Evolutionary conservation across 768 basidiomycete genomes (phyloP).

Genomic region (Multifurca ochricompacta): DNA sequence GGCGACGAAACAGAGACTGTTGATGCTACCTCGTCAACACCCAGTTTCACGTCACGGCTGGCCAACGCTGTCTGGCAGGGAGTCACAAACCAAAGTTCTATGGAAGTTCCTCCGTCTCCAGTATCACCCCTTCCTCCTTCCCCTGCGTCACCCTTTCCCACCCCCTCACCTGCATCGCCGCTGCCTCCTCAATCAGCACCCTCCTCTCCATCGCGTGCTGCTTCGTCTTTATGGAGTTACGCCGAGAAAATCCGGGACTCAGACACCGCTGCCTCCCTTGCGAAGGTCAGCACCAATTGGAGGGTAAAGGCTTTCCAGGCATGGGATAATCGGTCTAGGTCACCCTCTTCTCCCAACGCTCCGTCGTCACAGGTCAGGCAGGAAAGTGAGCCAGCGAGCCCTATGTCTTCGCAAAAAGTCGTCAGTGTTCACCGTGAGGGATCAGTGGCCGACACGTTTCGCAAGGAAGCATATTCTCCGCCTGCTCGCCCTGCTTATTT

Average conservation of each 20-base stretch:
- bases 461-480: constrained; percentile 37
- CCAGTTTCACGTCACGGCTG: constrained; percentile 43
- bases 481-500: constrained; percentile 54
- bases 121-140: constrained; percentile 28
- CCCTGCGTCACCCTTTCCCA: constrained; percentile 31
- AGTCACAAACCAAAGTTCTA: constrained; percentile 65
- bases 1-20: constrained; percentile 39
- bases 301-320: constrained; percentile 50
- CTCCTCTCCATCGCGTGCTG: constrained; percentile 14
- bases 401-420: neutral
- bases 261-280: constrained; percentile 57
- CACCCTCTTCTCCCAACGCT: constrained; percentile 21
- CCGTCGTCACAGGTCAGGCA: constrained; percentile 6
- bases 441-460: constrained; percentile 35
- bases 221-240: constrained; percentile 49
- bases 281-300: constrained; percentile 74
- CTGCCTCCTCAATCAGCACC: constrained; percentile 21
- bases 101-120: constrained; percentile 51
- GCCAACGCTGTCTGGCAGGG: constrained; percentile 68
- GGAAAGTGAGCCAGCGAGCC: neutral
- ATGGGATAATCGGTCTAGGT: constrained; percentile 23
- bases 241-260: constrained; percentile 69
- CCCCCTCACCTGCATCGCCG: constrained; percentile 26
- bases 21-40: neutral
- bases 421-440: constrained; percentile 28